Base-by-base conservation (phyloP, 305 asterid genomes). In the Fraxinus floribunda region DNA sequence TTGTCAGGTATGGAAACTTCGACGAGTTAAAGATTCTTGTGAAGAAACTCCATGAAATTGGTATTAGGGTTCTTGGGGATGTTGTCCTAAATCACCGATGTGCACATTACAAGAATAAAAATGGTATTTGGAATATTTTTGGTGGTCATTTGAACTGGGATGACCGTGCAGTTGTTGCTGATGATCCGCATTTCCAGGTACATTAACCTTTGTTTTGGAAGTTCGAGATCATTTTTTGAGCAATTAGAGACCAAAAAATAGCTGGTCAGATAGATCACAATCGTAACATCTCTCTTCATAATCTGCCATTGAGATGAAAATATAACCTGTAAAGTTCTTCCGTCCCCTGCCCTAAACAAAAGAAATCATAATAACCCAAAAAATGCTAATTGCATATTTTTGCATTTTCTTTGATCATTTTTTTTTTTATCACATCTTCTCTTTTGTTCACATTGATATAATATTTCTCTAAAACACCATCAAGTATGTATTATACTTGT, bases 111-210 rank as follows among this genome's bases (percentile, higher is more conserved):
- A 38, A 86, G 87, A 95, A 95, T 87, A 88, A 90, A 82, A 95
- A 94, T 84, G 98, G 98, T 75, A 86, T 95, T 49, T 95, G 98
- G 99, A 95, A 95, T 88, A 90, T 92, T 68, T 95, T 93, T 83
- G 98, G 99, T 80, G 98, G 98, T 83, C 97, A 91, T 78, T 85
- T 95, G 84, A 94, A 91, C 88, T 95, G 99, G 99, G 99, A 95
- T 84, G 99, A 94, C 60, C 92, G 90, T 83, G 99, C 99, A 60
- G 89, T 95, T 83, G 99, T 95, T 86, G 91, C 93, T 82, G 99
- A 95, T 84, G 97, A 94, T 91, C 99, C 98, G 41, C 98, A 94
- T 88, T 94, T 95, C 90, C 99, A 95, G 98, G 99, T 94, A 81
- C 68, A 72, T 46, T 71, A 6, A 35, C 39, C 55, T 83, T 79